These are phyloP conservation scores for Xylariaceae sp. DNA, from an alignment of 2,329 filamentous ascomycete genomes.

Conservation along the genomic window DNA sequence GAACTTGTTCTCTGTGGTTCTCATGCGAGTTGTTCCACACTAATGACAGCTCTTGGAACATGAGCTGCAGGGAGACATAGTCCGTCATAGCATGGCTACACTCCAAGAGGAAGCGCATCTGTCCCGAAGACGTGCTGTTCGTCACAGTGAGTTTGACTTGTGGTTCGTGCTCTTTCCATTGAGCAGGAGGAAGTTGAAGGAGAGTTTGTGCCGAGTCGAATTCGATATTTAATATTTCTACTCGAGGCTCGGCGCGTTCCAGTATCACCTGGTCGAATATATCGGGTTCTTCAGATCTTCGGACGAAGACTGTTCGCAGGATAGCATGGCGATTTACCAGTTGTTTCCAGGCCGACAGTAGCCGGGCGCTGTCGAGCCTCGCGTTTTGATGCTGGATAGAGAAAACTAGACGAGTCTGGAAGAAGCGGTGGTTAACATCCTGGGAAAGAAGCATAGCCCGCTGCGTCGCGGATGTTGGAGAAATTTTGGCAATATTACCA, in stretches of 20 bases:
- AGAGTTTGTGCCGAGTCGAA: background rate
- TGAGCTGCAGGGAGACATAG: background rate
- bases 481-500: background rate
- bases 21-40: background rate
- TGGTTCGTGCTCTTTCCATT: background rate
- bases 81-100: background rate
- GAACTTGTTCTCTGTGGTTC: background rate
- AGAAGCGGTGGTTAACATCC: background rate
- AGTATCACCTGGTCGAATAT: background rate
- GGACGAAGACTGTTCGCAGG: background rate
- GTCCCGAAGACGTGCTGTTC: background rate
- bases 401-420: background rate
- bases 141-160: background rate
- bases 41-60: background rate
- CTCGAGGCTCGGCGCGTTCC: background rate
- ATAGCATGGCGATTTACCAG: background rate
- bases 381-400: background rate
- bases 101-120: background rate
- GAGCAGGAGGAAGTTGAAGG: background rate
- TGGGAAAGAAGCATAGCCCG: background rate
- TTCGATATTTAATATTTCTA: background rate
- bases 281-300: background rate
- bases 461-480: background rate
- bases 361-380: background rate
- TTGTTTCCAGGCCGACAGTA: background rate